phyloP scores from a whole-genome alignment of 371 early-diverging fungal species.

The Choanephora cucurbitarum region DNA sequence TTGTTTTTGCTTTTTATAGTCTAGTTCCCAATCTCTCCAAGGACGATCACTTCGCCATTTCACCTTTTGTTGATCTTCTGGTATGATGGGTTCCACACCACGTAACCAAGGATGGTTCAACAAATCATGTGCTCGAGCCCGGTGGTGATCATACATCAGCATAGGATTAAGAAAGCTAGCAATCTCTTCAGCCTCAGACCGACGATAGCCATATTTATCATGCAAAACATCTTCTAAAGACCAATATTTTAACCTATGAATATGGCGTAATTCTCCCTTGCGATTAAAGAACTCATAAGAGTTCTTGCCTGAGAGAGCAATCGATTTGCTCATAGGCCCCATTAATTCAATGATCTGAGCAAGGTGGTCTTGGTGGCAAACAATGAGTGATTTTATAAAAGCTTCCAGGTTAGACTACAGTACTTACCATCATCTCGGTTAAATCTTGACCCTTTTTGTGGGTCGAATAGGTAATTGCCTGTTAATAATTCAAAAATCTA shows the following conservation, averaged over 20 bases:
- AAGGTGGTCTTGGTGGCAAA: constrained; percentile 75
- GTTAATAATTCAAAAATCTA: constrained; percentile 87
- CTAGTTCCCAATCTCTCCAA: constrained; percentile 46
- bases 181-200: constrained; percentile 60
- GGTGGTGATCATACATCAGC: constrained; percentile 61
- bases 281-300: constrained; percentile 79
- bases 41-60: constrained; percentile 34
- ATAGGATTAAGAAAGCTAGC: constrained; percentile 72
- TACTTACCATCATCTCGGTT: constrained; percentile 90
- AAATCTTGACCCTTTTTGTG: constrained; percentile 79
- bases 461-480: constrained; percentile 95
- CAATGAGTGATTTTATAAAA: neutral
- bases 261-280: constrained; percentile 81
- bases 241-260: constrained; percentile 83
- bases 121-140: constrained; percentile 60
- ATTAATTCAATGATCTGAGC: constrained; percentile 95
- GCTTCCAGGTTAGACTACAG: no score
- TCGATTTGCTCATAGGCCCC: constrained; percentile 75
- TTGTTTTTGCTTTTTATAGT: constrained; percentile 8
- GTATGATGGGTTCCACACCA: constrained; percentile 40
- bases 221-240: constrained; percentile 77
- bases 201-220: constrained; percentile 77
- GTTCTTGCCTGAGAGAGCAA: constrained; percentile 77
- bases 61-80: constrained; percentile 25
- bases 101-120: constrained; percentile 68